phyloP scores from a whole-genome alignment of 2,329 filamentous ascomycete genomes.

The Diaporthe helianthi region DNA sequence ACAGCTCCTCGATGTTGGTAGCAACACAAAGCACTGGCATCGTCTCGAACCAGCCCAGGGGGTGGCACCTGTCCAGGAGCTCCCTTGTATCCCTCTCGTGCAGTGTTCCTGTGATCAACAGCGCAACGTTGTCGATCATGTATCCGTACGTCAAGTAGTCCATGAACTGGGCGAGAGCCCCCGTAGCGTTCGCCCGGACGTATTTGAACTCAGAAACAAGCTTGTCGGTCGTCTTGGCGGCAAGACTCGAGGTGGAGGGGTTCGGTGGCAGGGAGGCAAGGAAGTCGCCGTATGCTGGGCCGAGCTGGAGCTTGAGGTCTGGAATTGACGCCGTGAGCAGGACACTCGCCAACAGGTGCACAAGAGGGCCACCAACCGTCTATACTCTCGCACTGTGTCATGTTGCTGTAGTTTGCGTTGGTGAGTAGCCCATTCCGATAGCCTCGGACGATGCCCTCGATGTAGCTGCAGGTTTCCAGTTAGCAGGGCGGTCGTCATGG shows the following conservation, averaged over 20 bases:
- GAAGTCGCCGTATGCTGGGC: slow-evolving; percentile 96
- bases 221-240: slow-evolving; percentile 96
- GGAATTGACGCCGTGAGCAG: slow-evolving; percentile 36
- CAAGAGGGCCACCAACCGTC: slow-evolving; percentile 69
- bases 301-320: slow-evolving; percentile 98
- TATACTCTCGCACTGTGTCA: slow-evolving; percentile 97
- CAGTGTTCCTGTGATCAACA: slow-evolving; percentile 95
- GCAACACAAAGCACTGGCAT: slow-evolving; percentile 98
- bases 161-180: slow-evolving; percentile 92
- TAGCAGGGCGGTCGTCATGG: slow-evolving; percentile 30
- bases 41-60: slow-evolving; percentile 97
- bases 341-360: not conserved
- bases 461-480: slow-evolving; percentile 68
- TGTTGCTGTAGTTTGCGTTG: slow-evolving; percentile 88
- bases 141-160: slow-evolving; percentile 98
- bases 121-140: slow-evolving; percentile 99
- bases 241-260: slow-evolving; percentile 93
- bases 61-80: slow-evolving; percentile 93
- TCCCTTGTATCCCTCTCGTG: slow-evolving; percentile 97
- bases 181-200: slow-evolving; percentile 90
- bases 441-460: slow-evolving; percentile 96
- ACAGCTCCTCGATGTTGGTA: slow-evolving; percentile 97
- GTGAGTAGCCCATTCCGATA: slow-evolving; percentile 95
- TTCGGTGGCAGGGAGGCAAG: slow-evolving; percentile 93
- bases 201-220: slow-evolving; percentile 97